A percentile compares a stretch with the other conserved stretches of the same genome.
Conservation (phyloP, 176 grass and related monocot species). For the Aechmea fasciata region DNA sequence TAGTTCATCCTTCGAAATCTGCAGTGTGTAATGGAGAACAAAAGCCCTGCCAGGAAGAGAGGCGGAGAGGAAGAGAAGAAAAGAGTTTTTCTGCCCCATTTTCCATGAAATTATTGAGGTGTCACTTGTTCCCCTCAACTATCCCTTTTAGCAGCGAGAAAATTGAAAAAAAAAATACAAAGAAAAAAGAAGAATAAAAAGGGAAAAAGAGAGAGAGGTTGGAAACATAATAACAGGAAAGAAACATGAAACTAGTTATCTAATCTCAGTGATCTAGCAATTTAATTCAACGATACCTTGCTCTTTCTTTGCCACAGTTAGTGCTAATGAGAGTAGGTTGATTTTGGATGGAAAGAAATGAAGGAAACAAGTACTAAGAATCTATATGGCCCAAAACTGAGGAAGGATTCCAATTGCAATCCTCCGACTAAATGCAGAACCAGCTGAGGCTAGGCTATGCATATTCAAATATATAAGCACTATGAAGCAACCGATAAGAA, state of each 20-base stretch:
- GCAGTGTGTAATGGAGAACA: too few relatives aligned
- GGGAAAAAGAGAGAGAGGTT: not conserved
- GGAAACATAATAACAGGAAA: slow-evolving; percentile 5
- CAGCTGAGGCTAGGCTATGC: not conserved
- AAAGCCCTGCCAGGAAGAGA: too few relatives aligned
- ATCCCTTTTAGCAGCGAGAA: too few relatives aligned
- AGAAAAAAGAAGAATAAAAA: not conserved
- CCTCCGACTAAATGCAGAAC: not conserved
- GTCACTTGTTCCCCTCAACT: too few relatives aligned
- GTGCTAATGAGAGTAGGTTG: not conserved
- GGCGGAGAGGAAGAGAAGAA: too few relatives aligned
- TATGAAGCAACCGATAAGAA: not conserved
- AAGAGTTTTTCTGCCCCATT: too few relatives aligned
- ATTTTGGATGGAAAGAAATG: not conserved
- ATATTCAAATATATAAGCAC: not conserved
- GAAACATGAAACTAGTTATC: not conserved
- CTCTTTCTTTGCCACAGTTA: not conserved
- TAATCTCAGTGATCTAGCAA: not conserved
- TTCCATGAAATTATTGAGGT: too few relatives aligned
- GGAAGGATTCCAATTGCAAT: not conserved
- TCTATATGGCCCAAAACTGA: not conserved
- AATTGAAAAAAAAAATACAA: not conserved
- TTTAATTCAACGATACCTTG: too few relatives aligned
- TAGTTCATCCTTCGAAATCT: too few relatives aligned
- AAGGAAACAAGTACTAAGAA: not conserved